phyloP scores from a whole-genome alignment of 23 red algal species.

The Gracilaria gracilis region DNA sequence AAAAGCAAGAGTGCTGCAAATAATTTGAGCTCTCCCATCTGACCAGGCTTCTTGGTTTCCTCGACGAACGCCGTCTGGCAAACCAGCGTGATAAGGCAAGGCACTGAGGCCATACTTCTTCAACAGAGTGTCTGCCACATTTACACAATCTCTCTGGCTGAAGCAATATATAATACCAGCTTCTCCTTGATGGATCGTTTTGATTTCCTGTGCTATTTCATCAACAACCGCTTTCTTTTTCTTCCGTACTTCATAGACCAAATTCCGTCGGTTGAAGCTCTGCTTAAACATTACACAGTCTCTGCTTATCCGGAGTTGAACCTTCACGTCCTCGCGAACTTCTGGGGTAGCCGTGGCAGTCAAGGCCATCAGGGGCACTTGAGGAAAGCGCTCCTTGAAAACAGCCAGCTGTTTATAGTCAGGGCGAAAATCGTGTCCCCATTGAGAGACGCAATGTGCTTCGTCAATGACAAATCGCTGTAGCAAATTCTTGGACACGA shows the following conservation, averaged over 20 bases:
- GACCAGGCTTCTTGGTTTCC: constrained; percentile 80
- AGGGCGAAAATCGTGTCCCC: constrained; percentile 99
- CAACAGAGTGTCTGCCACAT: constrained; percentile 73
- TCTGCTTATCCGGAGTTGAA: constrained; percentile 89
- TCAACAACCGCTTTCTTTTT: constrained; percentile 73
- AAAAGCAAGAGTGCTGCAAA: constrained; percentile 97
- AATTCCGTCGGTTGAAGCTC: constrained; percentile 94
- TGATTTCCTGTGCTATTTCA: constrained; percentile 76
- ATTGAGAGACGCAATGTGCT: constrained; percentile 98
- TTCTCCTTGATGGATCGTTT: constrained; percentile 63
- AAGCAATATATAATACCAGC: constrained; percentile 99
- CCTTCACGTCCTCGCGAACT: constrained; percentile 93
- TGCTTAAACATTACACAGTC: constrained; percentile 96
- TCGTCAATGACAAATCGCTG: constrained; percentile 97
- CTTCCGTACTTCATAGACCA: constrained; percentile 91
- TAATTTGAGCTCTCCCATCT: constrained; percentile 72
- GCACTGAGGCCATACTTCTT: constrained; percentile 51
- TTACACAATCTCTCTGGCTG: constrained; percentile 93
- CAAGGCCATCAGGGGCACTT: constrained; percentile 94
- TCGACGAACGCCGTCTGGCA: constrained; percentile 55
- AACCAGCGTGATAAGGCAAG: constrained; percentile 76
- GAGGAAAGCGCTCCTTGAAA: constrained; percentile 90
- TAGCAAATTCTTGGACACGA: constrained; percentile 71
- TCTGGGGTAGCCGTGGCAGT: constrained; percentile 96
- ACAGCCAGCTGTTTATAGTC: constrained; percentile 96